These are phyloP conservation scores for Leptosphaerulina australis DNA, from an alignment of 2,329 filamentous ascomycete genomes.

Conservation along the genomic window DNA sequence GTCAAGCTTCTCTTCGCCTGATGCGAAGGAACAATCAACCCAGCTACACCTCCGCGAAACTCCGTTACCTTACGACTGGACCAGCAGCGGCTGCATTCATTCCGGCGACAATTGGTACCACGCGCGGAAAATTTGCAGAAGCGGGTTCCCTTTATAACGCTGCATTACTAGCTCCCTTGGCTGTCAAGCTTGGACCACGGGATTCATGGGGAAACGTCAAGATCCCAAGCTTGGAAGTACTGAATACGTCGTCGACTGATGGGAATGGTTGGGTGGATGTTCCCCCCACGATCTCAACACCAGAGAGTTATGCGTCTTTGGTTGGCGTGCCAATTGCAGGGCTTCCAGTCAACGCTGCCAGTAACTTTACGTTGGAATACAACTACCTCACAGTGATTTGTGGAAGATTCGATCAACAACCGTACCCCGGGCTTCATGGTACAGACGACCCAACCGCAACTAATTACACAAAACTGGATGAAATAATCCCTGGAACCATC, in stretches of 20 bases:
- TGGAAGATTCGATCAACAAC: slow-evolving; percentile 16
- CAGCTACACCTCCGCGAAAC: slow-evolving; percentile 3
- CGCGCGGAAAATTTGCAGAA: slow-evolving; percentile 26
- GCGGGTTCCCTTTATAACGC: slow-evolving; percentile 34
- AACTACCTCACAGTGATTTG: slow-evolving; percentile 32
- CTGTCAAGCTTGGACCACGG: slow-evolving; percentile 29
- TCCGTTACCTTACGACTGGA: slow-evolving; percentile 41
- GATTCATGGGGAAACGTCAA: slow-evolving; percentile 48
- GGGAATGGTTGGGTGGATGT: slow-evolving; percentile 34
- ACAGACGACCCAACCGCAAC: background rate
- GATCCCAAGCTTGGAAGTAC: slow-evolving; percentile 31
- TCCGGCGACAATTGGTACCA: slow-evolving; percentile 20
- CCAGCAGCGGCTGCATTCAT: slow-evolving; percentile 27
- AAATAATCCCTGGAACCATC: slow-evolving; percentile 26
- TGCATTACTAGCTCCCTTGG: slow-evolving; percentile 30
- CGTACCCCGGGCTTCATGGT: slow-evolving; percentile 6
- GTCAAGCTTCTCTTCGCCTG: slow-evolving; percentile 46
- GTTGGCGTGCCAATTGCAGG: slow-evolving; percentile 41
- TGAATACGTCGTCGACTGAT: slow-evolving; percentile 17
- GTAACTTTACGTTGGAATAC: slow-evolving; percentile 31
- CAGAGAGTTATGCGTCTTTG: slow-evolving; percentile 38
- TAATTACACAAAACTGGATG: slow-evolving; percentile 23
- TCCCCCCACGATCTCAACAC: slow-evolving; percentile 6
- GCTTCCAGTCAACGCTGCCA: background rate
- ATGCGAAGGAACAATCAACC: slow-evolving; percentile 22